A percentile compares a stretch with the other conserved stretches of the same genome.
Conservation (phyloP, 208 protist species). For the Wallacemonas sp. region DNA sequence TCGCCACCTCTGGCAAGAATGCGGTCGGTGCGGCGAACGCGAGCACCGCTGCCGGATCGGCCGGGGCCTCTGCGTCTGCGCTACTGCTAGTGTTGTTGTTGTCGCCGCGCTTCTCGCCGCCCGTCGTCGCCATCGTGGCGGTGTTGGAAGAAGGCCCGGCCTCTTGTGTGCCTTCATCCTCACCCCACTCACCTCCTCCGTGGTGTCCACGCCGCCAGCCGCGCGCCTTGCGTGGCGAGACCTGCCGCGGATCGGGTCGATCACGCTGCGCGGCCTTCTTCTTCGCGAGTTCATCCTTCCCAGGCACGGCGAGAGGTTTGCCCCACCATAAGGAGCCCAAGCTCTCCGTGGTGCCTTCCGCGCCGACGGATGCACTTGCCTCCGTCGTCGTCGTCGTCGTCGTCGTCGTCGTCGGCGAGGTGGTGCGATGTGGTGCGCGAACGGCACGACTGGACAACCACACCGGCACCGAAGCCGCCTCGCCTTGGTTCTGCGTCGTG, state of each 20-base stretch:
- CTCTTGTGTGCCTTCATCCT: no score
- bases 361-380: neutral
- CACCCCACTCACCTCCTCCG: neutral
- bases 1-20: slow-evolving; percentile 45
- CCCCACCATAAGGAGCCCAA: slow-evolving; percentile 19
- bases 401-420: no score
- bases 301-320: slow-evolving; percentile 9
- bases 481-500: neutral
- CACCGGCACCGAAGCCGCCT: neutral
- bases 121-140: no score
- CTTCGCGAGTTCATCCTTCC: neutral
- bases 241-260: slow-evolving; percentile 3
- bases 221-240: slow-evolving; percentile 12
- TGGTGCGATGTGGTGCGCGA: no score
- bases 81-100: no score
- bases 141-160: no score
- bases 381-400: neutral
- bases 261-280: neutral
- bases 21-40: slow-evolving; percentile 29
- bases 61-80: no score
- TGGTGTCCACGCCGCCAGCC: neutral
- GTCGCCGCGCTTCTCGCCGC: no score
- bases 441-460: neutral
- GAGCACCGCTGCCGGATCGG: slow-evolving; percentile 17
- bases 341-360: neutral